Percentiles rank a stretch among this genome's conserved stretches.
Evolutionary conservation across 306 rosid genomes (phyloP).

Genomic region (Parietaria judaica): DNA sequence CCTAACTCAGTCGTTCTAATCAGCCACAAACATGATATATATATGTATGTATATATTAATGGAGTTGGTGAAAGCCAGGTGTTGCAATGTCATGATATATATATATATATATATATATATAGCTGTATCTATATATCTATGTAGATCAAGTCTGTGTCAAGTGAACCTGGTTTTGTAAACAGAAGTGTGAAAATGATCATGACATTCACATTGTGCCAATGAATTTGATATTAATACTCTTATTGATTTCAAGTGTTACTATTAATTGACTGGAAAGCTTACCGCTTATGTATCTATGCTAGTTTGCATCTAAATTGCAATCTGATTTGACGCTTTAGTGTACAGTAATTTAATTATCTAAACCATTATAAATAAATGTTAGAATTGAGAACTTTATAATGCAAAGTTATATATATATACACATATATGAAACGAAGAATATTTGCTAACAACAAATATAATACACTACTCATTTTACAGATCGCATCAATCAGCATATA

Average conservation of each 20-base stretch:
- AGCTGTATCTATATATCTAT: too few species aligned
- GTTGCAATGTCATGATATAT: not conserved
- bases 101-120: too few species aligned
- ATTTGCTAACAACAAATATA: not conserved
- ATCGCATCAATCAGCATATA: not conserved
- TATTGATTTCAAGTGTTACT: too few species aligned
- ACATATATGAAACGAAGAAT: not conserved
- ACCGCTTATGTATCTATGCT: slow-evolving; percentile 15
- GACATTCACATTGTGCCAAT: slow-evolving; percentile 26
- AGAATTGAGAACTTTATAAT: too few species aligned
- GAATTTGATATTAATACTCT: slow-evolving; percentile 6
- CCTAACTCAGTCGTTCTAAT: not conserved
- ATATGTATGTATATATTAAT: not conserved
- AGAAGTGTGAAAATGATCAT: slow-evolving; percentile 15
- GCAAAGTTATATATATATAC: too few species aligned
- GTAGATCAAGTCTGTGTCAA: too few species aligned
- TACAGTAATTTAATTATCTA: too few species aligned
- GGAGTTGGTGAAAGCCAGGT: not conserved
- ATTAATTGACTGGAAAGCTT: not conserved
- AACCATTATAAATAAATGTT: too few species aligned
- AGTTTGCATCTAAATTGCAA: too few species aligned
- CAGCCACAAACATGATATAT: too few species aligned
- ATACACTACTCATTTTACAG: not conserved
- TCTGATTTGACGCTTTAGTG: too few species aligned
- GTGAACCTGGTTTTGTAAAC: slow-evolving; percentile 17